phyloP scores from a whole-genome alignment of 805 yeast genomes.

The Kuraishia ogatae region DNA sequence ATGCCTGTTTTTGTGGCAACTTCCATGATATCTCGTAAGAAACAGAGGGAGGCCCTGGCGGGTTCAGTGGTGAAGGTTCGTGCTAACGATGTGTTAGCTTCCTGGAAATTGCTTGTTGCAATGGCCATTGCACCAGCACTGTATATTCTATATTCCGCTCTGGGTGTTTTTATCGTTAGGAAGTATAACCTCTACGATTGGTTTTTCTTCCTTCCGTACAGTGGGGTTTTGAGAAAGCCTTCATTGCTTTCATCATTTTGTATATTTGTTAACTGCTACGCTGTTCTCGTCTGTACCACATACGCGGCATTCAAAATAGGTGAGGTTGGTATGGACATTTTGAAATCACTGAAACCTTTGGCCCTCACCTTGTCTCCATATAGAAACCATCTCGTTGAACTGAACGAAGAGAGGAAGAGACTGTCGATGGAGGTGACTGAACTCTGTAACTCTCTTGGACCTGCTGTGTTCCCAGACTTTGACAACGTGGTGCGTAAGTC shows the following conservation, averaged over 20 bases:
- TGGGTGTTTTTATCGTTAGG: conserved; percentile 29
- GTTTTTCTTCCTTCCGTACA: conserved; percentile 4
- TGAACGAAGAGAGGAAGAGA: conserved; percentile 52
- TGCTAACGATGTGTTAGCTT: conserved; percentile 89
- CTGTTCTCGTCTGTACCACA: conserved; percentile 62
- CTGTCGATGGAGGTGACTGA: conserved; percentile 72
- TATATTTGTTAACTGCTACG: conserved; percentile 33
- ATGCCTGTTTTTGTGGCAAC: conserved; percentile 82
- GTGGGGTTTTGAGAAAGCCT: conserved; percentile 3
- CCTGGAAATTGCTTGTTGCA: conserved; percentile 90
- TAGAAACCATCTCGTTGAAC: conserved; percentile 42
- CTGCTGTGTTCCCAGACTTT: conserved; percentile 79
- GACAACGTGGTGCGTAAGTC: conserved; percentile 18
- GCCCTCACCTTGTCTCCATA: conserved; percentile 44
- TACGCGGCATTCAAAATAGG: conserved; percentile 86
- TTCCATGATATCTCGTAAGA: conserved; percentile 57
- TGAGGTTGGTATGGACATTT: conserved; percentile 86
- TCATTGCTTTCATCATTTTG: conserved; percentile 27
- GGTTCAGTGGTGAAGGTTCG: conserved; percentile 81
- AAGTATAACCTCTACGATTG: conserved; percentile 8
- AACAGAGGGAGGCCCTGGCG: conserved; percentile 72
- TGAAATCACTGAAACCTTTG: conserved; percentile 77
- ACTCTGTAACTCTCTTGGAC: conserved; percentile 74
- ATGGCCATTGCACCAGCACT: conserved; percentile 81
- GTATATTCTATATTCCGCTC: conserved; percentile 67